Percentiles rank a stretch among this genome's conserved stretches.
These are phyloP conservation scores for Colletotrichum sublineola DNA, from an alignment of 2,329 filamentous ascomycete species.

Conservation along the genomic window DNA sequence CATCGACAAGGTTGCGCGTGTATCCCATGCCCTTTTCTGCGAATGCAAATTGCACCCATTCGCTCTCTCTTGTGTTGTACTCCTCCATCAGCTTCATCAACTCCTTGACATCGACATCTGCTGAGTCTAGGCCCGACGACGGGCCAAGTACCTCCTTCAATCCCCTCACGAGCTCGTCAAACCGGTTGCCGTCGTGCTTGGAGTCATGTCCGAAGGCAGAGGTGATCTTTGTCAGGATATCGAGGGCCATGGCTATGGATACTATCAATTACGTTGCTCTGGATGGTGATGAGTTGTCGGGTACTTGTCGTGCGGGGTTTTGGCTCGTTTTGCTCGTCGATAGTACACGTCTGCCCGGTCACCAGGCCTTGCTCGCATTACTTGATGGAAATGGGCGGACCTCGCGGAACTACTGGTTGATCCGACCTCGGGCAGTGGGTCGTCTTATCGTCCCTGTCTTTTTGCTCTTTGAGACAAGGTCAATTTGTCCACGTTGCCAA, in stretches of 20 bases:
- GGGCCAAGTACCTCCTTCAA: slow-evolving; percentile 82
- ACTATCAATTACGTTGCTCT: slow-evolving; percentile 27
- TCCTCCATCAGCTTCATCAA: slow-evolving; percentile 79
- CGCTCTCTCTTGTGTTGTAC: slow-evolving; percentile 76
- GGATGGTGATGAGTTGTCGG: slow-evolving; percentile 19
- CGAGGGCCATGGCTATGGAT: slow-evolving; percentile 51
- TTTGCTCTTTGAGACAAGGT: slow-evolving; percentile 28
- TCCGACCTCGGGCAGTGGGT: slow-evolving; percentile 42
- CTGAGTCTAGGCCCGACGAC: slow-evolving; percentile 84
- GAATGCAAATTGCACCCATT: slow-evolving; percentile 84
- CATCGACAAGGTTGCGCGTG: slow-evolving; percentile 90
- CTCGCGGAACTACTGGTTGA: slow-evolving; percentile 41
- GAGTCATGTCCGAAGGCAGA: slow-evolving; percentile 41
- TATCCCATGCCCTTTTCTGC: slow-evolving; percentile 79
- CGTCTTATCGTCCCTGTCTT: slow-evolving; percentile 15
- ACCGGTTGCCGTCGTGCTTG: slow-evolving; percentile 57
- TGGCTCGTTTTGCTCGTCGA: slow-evolving; percentile 21
- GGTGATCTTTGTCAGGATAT: slow-evolving; percentile 48
- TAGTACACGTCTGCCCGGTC: slow-evolving; percentile 32
- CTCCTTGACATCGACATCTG: slow-evolving; percentile 81
- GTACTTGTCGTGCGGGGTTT: slow-evolving; percentile 37
- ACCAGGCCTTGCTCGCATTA: slow-evolving; percentile 29
- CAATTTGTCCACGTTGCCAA: slow-evolving; percentile 26
- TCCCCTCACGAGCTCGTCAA: slow-evolving; percentile 79
- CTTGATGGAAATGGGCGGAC: slow-evolving; percentile 34